Percentiles rank a stretch among this genome's conserved stretches.
These are phyloP conservation scores for Flaveria linearis DNA, from an alignment of 129 eudicot species.

Conservation along the genomic window DNA sequence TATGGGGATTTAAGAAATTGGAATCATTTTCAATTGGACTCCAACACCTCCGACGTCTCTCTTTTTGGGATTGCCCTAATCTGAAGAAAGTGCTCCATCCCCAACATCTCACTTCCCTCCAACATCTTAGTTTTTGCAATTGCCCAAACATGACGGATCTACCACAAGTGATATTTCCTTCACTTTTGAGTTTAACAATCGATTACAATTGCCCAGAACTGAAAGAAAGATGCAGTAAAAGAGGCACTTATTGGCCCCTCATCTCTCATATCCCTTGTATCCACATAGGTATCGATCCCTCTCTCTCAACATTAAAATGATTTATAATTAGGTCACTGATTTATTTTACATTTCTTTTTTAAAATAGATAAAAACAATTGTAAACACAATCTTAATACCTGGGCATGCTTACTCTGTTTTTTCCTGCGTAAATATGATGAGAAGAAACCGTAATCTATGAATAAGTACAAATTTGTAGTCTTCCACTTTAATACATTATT, in stretches of 20 bases:
- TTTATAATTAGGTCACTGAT: neutral
- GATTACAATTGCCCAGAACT: too few species aligned
- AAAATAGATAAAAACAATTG: too few species aligned
- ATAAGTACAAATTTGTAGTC: too few species aligned
- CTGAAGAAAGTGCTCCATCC: neutral
- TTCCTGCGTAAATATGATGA: too few species aligned
- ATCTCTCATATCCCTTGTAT: constrained; percentile 25
- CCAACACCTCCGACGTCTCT: neutral
- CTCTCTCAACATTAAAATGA: neutral
- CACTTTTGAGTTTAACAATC: too few species aligned
- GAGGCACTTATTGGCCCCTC: constrained; percentile 8
- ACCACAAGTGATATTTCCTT: too few species aligned
- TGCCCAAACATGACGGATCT: constrained; percentile 10
- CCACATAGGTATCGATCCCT: neutral
- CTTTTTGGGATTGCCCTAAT: neutral
- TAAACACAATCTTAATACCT: too few species aligned
- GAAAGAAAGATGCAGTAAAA: neutral
- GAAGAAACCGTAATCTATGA: too few species aligned
- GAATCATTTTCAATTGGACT: constrained; percentile 10
- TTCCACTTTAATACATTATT: too few species aligned
- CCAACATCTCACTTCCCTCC: constrained; percentile 34
- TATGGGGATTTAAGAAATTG: neutral
- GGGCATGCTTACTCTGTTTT: too few species aligned
- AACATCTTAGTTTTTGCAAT: accelerated
- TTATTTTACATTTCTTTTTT: too few species aligned